Conservation (phyloP, 2,329 filamentous ascomycete species). For the Arachnopeziza araneosa region DNA sequence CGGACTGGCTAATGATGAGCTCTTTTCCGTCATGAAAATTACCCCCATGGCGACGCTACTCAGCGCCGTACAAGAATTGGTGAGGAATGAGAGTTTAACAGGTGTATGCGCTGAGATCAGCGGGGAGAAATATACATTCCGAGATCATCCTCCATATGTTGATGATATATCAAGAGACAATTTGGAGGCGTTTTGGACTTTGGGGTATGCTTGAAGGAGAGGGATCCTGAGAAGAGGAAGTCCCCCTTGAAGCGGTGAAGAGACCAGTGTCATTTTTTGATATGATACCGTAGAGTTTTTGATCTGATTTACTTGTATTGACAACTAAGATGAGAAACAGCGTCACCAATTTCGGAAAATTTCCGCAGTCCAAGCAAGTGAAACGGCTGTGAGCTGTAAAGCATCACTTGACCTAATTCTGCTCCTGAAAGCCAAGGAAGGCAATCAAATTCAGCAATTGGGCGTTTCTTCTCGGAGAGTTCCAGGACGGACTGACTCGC, state of each 20-base stretch:
- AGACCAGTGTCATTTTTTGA: background rate
- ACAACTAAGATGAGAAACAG: background rate
- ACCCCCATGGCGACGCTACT: slow-evolving; percentile 46
- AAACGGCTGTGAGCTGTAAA: background rate
- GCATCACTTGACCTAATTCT: background rate
- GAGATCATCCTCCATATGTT: slow-evolving; percentile 39
- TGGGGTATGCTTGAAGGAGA: slow-evolving; percentile 39
- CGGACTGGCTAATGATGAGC: slow-evolving; percentile 26
- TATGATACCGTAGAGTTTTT: background rate
- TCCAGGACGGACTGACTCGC: background rate
- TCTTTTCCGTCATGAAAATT: slow-evolving; percentile 44
- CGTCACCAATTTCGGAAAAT: background rate
- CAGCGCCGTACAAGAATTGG: slow-evolving; percentile 38
- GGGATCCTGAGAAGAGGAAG: background rate
- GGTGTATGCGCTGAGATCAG: slow-evolving; percentile 47
- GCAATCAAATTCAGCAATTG: no score
- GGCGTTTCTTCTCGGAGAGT: no score
- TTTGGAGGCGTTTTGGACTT: slow-evolving; percentile 41
- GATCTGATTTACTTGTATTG: background rate
- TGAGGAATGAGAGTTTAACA: slow-evolving; percentile 35
- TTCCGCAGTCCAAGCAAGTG: background rate
- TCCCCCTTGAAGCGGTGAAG: background rate
- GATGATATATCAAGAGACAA: slow-evolving; percentile 44
- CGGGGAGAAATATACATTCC: slow-evolving; percentile 42
- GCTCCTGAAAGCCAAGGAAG: background rate